These are phyloP conservation scores for Xylaria grammica DNA, from an alignment of 495 filamentous ascomycete species.

Conservation along the genomic window DNA sequence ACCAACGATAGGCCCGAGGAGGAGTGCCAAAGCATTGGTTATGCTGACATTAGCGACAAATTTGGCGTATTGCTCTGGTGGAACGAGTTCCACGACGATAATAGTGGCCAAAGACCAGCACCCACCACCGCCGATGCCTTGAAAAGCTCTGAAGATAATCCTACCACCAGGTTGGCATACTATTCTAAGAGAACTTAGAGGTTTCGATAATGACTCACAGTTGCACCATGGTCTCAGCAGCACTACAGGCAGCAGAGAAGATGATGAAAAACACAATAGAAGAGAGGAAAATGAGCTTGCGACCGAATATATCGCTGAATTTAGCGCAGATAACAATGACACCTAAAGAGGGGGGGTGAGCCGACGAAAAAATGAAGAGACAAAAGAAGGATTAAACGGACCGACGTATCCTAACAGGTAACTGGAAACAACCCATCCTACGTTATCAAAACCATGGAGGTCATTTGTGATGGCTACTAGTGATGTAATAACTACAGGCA, in stretches of 20 bases:
- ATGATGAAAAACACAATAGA: conserved; percentile 53
- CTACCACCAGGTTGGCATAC: conserved; percentile 43
- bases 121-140: conserved; percentile 61
- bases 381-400: background rate
- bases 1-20: conserved; percentile 51
- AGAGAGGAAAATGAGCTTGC: conserved; percentile 50
- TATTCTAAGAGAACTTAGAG: background rate
- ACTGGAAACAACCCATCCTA: conserved; percentile 52
- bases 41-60: conserved; percentile 54
- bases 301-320: conserved; percentile 57
- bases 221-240: conserved; percentile 47
- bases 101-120: conserved; percentile 57
- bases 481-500: conserved; percentile 53
- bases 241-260: conserved; percentile 60
- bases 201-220: conserved; percentile 43
- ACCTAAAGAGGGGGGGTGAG: conserved; percentile 26
- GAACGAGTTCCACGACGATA: conserved; percentile 53
- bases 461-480: conserved; percentile 53
- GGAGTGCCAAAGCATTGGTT: conserved; percentile 50
- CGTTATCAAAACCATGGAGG: conserved; percentile 46
- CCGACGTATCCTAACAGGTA: conserved; percentile 19
- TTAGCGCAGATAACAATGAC: conserved; percentile 60
- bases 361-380: background rate
- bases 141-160: conserved; percentile 59
- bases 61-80: conserved; percentile 48